Base-by-base conservation (phyloP, 78 protist species). In the Dictyostelium brefeldianum region DNA sequence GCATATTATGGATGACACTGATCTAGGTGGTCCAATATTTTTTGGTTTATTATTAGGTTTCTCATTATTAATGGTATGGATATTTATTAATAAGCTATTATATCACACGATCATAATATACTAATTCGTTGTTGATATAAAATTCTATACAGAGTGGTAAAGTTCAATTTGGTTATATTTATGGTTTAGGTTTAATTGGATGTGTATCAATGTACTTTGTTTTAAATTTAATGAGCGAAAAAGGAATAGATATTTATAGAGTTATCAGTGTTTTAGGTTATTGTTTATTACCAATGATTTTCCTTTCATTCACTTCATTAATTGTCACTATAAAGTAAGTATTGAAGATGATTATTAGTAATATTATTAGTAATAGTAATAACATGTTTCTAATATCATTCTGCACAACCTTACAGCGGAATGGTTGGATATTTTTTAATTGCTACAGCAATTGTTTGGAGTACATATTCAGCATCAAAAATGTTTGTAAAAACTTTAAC, bases 21-120 rank as follows among this genome's bases (percentile, higher is more conserved):
- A 98, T 59, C 62, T 98, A 46, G 98, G 98, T n/a, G 99, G 99
- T 9, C 99, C 99, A 7, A 80, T 98, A 20, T 41, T 98, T 29
- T 96, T 98, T 77, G 96, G 92, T 46, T 62, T 97, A 22, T 50
- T 78, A 46, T 80, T 97, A 46, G 98, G 98, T 70, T 85, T 89
- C 31, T 93, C 90, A 22, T 71, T 97, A 51, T 78, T 98, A 48
- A 51, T 97, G 94, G n/a, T n/a, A n/a, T n/a, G n/a, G n/a, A 53
- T 41, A 14, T 7, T 0, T 71, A 43, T 25, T n/a, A n/a, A n/a
- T n/a, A n/a, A n/a, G n/a, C n/a, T n/a, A n/a, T n/a, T n/a, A n/a
- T n/a, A 62, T 17, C n/a, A n/a, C n/a, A n/a, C n/a, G n/a, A 48
- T 48, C 46, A 14, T 74, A 47, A 74, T 50, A 22, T 6, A 53